Conservation (phyloP, 192 early-diverging fungal species). For the Coemansia sp. region DNA sequence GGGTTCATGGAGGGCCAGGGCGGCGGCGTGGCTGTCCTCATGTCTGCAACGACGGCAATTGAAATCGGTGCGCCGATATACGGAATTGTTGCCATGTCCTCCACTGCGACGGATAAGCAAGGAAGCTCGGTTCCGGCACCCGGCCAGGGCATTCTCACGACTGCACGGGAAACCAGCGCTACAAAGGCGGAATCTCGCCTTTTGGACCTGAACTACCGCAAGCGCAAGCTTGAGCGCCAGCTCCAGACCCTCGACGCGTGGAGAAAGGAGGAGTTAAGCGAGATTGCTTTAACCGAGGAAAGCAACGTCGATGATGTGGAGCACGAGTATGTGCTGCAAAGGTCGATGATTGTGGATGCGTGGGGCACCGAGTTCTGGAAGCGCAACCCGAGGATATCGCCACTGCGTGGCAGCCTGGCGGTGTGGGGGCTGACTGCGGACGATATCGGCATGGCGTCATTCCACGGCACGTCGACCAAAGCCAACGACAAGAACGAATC, state of each 20-base stretch:
- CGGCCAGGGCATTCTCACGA: conserved; percentile 89
- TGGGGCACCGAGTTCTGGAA: conserved; percentile 87
- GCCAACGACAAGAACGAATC: conserved; percentile 98
- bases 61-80: conserved; percentile 92
- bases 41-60: conserved; percentile 83
- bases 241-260: conserved; percentile 1
- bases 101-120: conserved; percentile 93
- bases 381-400: conserved; percentile 71
- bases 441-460: conserved; percentile 89
- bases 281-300: no score
- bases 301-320: no score
- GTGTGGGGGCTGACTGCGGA: conserved; percentile 84
- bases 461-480: conserved; percentile 93
- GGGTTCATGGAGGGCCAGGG: conserved; percentile 95
- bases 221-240: conserved; percentile 57
- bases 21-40: conserved; percentile 84
- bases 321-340: background rate
- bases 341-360: conserved; percentile 31
- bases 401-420: conserved; percentile 84
- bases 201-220: conserved; percentile 80
- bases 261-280: conserved; percentile 3
- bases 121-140: conserved; percentile 92
- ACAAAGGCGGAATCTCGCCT: conserved; percentile 54
- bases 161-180: conserved; percentile 74
- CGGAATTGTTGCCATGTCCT: conserved; percentile 83